Base-by-base conservation (phyloP, 164 flowering plant genomes). In the Buxus sempervirens region DNA sequence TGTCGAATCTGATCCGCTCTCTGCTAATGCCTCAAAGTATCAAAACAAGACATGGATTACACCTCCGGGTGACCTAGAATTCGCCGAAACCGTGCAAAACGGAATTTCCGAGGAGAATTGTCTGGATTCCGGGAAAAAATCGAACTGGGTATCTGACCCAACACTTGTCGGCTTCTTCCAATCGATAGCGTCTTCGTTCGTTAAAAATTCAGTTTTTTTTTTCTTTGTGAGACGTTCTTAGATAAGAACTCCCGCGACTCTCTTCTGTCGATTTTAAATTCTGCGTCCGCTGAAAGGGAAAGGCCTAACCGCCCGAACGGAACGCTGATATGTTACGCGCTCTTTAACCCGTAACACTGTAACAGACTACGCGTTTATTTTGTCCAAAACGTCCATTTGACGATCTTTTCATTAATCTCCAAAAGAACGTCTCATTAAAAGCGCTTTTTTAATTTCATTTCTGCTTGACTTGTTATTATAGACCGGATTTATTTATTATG, bases 201-300 rank as follows among this genome's bases (percentile, higher is more conserved):
- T 42, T 73, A 60, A 67, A 51, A 41, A 15, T 66, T 78, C 77
- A 74, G 75, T 51, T 75, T 64, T 70, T 51, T 75, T 64, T 70
- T 24, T 73, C 73, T 60, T 32, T 32, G 38, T n/a, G 72, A 68
- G 22, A 4, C 13, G 58, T 15, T 45, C 27, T 51, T 60, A 66
- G 66, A 57, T 22, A 71, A 64, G 66, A 26, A 60, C 68, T 75
- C 75, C 79, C 77, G 77, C 77, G 75, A 60, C 25, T 76, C 71
- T 70, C 79, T 65, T 36, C 56, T 53, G n/a, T 24, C 13, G 19
- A 23, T 72, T 67, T 62, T 55, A 57, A 62, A 42, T 73, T 64
- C 23, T 16, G 36, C 19, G 16, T 26, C 60, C 60, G 49, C 61
- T 32, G 60, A 28, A 65, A 65, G 69, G 74, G 8, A 5, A 45